Conservation (phyloP, 208 protist species). For the Trichomonas gallinae region DNA sequence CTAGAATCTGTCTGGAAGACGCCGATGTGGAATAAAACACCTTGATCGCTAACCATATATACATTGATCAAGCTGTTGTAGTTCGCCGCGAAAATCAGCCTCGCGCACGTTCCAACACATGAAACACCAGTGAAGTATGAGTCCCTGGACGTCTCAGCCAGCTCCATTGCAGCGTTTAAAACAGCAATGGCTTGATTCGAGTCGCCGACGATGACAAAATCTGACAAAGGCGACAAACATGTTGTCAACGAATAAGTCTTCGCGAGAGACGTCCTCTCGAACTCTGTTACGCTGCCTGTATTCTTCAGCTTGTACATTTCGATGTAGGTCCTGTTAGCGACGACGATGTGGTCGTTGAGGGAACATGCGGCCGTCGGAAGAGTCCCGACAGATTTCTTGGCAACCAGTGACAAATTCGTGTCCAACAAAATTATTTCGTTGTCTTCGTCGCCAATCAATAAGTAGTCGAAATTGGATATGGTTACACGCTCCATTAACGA, state of each 20-base stretch:
- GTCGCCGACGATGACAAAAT: background rate
- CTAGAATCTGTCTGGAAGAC: background rate
- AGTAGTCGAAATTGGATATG: background rate
- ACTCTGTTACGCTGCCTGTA: background rate
- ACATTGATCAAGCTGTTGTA: background rate
- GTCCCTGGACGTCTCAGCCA: background rate
- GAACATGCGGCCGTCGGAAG: background rate
- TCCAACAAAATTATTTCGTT: background rate
- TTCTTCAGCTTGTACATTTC: background rate
- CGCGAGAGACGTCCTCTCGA: background rate
- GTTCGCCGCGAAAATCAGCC: background rate
- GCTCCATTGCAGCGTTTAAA: background rate
- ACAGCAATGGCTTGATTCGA: background rate
- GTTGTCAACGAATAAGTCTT: background rate
- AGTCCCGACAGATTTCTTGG: background rate
- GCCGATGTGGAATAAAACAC: background rate
- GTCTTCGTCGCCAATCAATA: background rate
- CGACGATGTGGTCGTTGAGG: background rate
- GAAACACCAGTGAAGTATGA: background rate
- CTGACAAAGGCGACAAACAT: background rate
- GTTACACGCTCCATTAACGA: background rate
- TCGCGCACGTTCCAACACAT: background rate
- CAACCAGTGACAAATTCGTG: background rate
- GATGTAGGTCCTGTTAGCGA: background rate
- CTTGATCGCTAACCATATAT: background rate